Conservation (phyloP, 108 stramenopile genomes). For the Nannochloropsis oceanica region DNA sequence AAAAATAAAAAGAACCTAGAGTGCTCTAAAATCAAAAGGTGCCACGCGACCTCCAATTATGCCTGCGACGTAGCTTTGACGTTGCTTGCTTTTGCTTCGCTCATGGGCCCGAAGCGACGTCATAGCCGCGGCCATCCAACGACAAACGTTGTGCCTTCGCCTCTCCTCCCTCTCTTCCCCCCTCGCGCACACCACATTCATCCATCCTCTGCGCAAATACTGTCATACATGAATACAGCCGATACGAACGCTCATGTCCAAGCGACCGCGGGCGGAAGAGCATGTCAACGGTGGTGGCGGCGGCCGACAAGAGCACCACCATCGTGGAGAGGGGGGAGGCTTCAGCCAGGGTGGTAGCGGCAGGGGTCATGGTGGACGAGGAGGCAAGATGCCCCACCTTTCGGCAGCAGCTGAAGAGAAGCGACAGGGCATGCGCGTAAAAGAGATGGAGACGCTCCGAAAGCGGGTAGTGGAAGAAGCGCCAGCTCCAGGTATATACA, state of each 20-base stretch:
- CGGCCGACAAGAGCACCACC: neutral
- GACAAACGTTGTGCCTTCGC: too few relatives aligned
- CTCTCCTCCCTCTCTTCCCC: too few relatives aligned
- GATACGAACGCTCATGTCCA: neutral
- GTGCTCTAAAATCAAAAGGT: too few relatives aligned
- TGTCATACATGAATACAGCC: too few relatives aligned
- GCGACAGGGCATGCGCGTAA: neutral
- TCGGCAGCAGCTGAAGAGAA: neutral
- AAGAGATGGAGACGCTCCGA: slow-evolving; percentile 27
- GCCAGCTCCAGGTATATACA: slow-evolving; percentile 22
- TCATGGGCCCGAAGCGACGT: too few relatives aligned
- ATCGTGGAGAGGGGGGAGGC: neutral
- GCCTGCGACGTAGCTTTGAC: too few relatives aligned
- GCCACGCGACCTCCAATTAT: too few relatives aligned
- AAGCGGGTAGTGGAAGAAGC: slow-evolving; percentile 23
- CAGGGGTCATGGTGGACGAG: neutral
- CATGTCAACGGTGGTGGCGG: neutral
- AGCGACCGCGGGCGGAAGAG: neutral
- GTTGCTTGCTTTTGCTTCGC: too few relatives aligned
- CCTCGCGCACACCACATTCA: too few relatives aligned
- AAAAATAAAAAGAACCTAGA: too few relatives aligned
- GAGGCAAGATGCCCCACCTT: neutral
- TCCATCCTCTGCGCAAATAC: too few relatives aligned
- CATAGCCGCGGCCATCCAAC: too few relatives aligned
- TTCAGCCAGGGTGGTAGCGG: neutral